Evolutionary conservation across 257 asterid genomes (phyloP).

Genomic region (Parsonsia alboflavescens): DNA sequence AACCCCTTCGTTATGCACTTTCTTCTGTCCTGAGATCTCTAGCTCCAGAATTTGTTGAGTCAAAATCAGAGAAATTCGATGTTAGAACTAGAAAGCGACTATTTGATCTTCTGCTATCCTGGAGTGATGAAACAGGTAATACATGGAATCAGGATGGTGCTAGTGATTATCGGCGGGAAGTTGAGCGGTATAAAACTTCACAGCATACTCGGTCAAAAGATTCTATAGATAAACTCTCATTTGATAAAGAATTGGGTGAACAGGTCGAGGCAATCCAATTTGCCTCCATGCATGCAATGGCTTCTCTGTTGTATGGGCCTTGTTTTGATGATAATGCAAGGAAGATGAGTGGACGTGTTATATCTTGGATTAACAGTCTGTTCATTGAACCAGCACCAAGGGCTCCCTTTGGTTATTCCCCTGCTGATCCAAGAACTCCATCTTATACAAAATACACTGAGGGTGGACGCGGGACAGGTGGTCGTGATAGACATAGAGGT

Average conservation of each 20-base stretch:
- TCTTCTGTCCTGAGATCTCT: constrained; percentile 88
- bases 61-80: constrained; percentile 93
- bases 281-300: constrained; percentile 99
- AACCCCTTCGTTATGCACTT: constrained; percentile 88
- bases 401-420: constrained; percentile 97
- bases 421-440: constrained; percentile 99
- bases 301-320: constrained; percentile 91
- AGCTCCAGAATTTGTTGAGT: constrained; percentile 98
- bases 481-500: constrained; percentile 96
- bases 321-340: constrained; percentile 99
- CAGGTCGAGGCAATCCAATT: constrained; percentile 99
- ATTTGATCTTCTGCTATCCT: constrained; percentile 86
- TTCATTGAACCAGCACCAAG: constrained; percentile 97
- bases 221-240: constrained; percentile 87
- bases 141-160: constrained; percentile 94
- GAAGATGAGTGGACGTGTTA: constrained; percentile 98
- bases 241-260: constrained; percentile 88
- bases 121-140: constrained; percentile 92
- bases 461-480: constrained; percentile 71
- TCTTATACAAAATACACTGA: constrained; percentile 76
- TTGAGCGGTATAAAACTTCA: constrained; percentile 92
- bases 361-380: constrained; percentile 96
- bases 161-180: constrained; percentile 95
- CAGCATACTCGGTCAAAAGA: constrained; percentile 96
- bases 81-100: constrained; percentile 86